phyloP scores from a whole-genome alignment of 495 filamentous ascomycete genomes.

The Acidomyces sp. region DNA sequence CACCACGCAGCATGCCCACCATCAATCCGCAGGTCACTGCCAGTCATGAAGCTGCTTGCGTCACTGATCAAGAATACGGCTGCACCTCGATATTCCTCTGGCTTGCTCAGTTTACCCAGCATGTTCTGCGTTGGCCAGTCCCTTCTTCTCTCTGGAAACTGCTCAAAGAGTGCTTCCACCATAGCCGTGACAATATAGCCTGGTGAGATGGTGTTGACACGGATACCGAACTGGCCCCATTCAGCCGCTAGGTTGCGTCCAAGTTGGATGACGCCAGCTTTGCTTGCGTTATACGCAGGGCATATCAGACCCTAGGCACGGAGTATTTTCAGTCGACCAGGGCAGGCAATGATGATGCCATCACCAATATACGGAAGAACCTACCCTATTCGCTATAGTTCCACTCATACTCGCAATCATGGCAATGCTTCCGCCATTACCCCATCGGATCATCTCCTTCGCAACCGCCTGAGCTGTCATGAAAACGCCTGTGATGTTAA shows the following conservation, averaged over 20 bases:
- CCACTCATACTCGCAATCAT: slow-evolving; percentile 73
- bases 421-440: slow-evolving; percentile 50
- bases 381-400: slow-evolving; percentile 56
- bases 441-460: slow-evolving; percentile 55
- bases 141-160: slow-evolving; percentile 58
- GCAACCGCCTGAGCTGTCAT: slow-evolving; percentile 68
- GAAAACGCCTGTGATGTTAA: slow-evolving; percentile 62
- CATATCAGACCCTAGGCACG: slow-evolving; percentile 47
- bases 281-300: slow-evolving; percentile 83
- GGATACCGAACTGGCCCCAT: slow-evolving; percentile 78
- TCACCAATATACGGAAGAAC: slow-evolving; percentile 16
- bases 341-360: not conserved
- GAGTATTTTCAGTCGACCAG: slow-evolving; percentile 1
- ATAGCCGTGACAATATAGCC: slow-evolving; percentile 92
- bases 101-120: slow-evolving; percentile 65
- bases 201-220: slow-evolving; percentile 88
- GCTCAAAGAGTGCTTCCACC: slow-evolving; percentile 65
- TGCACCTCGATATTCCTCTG: slow-evolving; percentile 58
- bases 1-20: slow-evolving; percentile 30
- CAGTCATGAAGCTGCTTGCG: slow-evolving; percentile 69
- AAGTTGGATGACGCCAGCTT: slow-evolving; percentile 77
- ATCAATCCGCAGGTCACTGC: slow-evolving; percentile 27
- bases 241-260: slow-evolving; percentile 73
- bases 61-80: slow-evolving; percentile 63
- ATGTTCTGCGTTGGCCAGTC: slow-evolving; percentile 85